Base-by-base conservation (phyloP, 2,329 filamentous ascomycete species). In the Beauveria sp. region DNA sequence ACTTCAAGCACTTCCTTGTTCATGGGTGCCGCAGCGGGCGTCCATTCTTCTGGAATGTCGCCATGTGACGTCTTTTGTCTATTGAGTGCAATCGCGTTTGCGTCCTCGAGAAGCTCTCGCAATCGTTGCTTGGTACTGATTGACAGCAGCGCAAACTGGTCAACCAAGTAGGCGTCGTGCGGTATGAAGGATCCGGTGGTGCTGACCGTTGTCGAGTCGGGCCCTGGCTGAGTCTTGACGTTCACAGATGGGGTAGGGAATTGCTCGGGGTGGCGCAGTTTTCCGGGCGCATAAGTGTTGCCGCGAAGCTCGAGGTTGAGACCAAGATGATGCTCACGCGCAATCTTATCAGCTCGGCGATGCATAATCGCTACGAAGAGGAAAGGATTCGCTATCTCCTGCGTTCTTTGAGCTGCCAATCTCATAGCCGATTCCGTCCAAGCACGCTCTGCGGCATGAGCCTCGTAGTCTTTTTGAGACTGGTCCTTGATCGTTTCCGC, bases 11-110 rank as follows among this genome's bases (percentile, higher is more conserved):
- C 70, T 58, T 75, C 73, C 12, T 72, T 77, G 69, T 74, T 79
- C 63, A 79, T 69, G 61, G 77, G 83, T 68, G 72, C 81, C 5
- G 91, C 91, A 52, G 91, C 81, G 66, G 90, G 85, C 22, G 81
- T 74, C 85, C 92, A 95, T 60, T 93, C 90, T 10, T 84, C 79
- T 3, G 91, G 90, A 6, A 96, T 79, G 38, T 87, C 78, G 1
- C 93, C 93, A 72, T 96, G 89, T 2, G 92, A 90, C 22, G 88
- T 90, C 63, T 82, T 86, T 70, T 90, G 88, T 59, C 93, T 85
- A 63, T 85, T 89, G 63, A 81, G 81, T 3, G 91, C 84, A 51
- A 96, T 75, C 10, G 81, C 81, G 60, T 86, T 84, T 12, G 91
- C 86, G 67, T 96, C 92, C 69, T 93, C 89, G 3, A 97, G 70